These are phyloP conservation scores for Logfia minima DNA, from an alignment of 129 eudicot species.

Conservation along the genomic window DNA sequence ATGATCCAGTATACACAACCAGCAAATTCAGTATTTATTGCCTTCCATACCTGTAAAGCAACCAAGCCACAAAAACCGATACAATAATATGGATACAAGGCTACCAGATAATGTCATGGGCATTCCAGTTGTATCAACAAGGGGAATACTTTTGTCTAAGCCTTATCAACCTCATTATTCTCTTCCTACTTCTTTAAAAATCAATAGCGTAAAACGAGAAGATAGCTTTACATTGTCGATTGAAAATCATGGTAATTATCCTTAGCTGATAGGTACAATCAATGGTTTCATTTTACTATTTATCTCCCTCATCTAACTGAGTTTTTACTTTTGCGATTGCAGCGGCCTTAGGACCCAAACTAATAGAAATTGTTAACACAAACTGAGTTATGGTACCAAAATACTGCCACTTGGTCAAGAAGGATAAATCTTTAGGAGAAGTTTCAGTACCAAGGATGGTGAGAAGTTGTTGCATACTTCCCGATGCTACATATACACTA, in stretches of 20 bases:
- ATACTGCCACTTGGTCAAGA: constrained; percentile 27
- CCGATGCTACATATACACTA: constrained; percentile 38
- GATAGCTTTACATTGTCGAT: constrained; percentile 10
- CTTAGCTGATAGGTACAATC: neutral
- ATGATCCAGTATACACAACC: neutral
- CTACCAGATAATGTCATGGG: constrained; percentile 12
- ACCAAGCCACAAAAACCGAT: constrained; percentile 1
- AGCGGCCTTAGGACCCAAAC: constrained; percentile 32
- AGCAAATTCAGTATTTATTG: neutral
- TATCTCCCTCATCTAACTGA: constrained; percentile 12
- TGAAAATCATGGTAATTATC: constrained; percentile 14
- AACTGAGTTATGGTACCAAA: constrained; percentile 40
- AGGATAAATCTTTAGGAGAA: constrained; percentile 26
- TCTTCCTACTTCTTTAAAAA: constrained; percentile 15
- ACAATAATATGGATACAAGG: constrained; percentile 25
- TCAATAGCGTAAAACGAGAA: constrained; percentile 7
- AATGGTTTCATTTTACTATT: neutral
- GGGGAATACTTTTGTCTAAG: constrained; percentile 23
- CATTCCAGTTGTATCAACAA: constrained; percentile 18
- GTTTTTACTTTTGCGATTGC: neutral
- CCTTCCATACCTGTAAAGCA: neutral
- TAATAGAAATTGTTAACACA: constrained; percentile 36
- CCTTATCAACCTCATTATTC: constrained; percentile 15
- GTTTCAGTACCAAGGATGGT: constrained; percentile 26
- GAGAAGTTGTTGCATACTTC: constrained; percentile 42